Evolutionary conservation across 129 eudicot species (phyloP).

Genomic region (Flaveria brownii): DNA sequence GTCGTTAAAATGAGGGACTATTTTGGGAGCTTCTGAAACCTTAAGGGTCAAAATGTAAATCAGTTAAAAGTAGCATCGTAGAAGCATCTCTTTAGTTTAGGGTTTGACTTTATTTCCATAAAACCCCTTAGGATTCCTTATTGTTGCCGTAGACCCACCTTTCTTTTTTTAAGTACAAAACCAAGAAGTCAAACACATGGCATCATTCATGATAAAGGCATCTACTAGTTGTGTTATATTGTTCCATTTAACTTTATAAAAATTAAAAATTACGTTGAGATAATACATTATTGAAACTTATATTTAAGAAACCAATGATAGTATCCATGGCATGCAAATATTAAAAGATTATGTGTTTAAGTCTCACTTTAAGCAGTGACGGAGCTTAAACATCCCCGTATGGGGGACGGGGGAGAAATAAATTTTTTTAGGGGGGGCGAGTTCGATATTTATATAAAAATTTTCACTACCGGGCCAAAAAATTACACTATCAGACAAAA

Average conservation of each 20-base stretch:
- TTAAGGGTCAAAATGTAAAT: slow-evolving; percentile 17
- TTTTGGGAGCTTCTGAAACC: neutral
- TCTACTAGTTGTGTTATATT: neutral
- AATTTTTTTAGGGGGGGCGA: no score
- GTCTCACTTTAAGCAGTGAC: no score
- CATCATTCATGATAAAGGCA: slow-evolving; percentile 35
- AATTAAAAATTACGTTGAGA: neutral
- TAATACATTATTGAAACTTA: no score
- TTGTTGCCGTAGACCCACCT: slow-evolving; percentile 34
- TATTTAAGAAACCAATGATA: no score
- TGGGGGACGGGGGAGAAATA: no score
- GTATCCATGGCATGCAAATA: no score
- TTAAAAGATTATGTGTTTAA: no score
- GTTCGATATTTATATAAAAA: no score
- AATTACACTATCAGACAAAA: no score
- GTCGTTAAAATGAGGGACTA: neutral
- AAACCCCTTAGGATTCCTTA: slow-evolving; percentile 35
- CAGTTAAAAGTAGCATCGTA: slow-evolving; percentile 35
- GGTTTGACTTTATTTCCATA: slow-evolving; percentile 37
- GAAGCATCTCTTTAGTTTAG: slow-evolving; percentile 33
- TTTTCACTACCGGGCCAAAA: no score
- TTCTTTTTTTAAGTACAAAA: neutral
- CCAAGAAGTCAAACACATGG: slow-evolving; percentile 32
- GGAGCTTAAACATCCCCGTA: no score
- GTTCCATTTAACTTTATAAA: neutral